These are phyloP conservation scores for Kuraishia cidri DNA, from an alignment of 805 yeast genomes.

Conservation along the genomic window DNA sequence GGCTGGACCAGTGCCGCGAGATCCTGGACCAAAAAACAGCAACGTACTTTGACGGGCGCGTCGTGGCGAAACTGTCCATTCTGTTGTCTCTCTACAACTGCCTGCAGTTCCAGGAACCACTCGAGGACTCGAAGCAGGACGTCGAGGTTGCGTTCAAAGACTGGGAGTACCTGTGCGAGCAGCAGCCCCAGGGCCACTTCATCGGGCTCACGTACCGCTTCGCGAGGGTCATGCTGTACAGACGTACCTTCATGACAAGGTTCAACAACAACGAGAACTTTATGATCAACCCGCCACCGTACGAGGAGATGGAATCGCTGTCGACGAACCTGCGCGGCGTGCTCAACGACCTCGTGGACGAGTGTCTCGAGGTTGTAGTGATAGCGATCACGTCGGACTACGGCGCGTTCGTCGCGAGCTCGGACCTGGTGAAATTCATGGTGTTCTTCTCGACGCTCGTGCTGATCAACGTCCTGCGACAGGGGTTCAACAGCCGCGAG, in stretches of 20 bases:
- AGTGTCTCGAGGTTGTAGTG: constrained; percentile 5
- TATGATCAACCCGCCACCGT: background rate
- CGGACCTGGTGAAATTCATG: constrained; percentile 7
- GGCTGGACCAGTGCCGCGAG: constrained; percentile 50
- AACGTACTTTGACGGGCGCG: constrained; percentile 65
- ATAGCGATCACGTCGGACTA: constrained; percentile 2
- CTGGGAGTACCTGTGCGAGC: constrained; percentile 17
- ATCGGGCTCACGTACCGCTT: constrained; percentile 11
- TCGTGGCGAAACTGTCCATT: constrained; percentile 63
- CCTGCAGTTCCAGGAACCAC: constrained; percentile 28
- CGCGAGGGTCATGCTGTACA: constrained; percentile 13
- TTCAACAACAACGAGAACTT: constrained; percentile 3
- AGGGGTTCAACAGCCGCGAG: no score
- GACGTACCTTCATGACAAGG: constrained; percentile 11
- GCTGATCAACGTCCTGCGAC: constrained; percentile 4
- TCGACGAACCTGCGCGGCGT: background rate
- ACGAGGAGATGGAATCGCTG: background rate
- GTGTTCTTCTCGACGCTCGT: constrained; percentile 6
- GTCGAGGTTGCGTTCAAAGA: constrained; percentile 12
- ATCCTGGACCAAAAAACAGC: constrained; percentile 51
- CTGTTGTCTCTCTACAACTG: constrained; percentile 51
- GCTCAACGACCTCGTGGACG: constrained; percentile 2
- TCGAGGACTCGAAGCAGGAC: constrained; percentile 12
- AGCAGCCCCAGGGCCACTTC: constrained; percentile 8
- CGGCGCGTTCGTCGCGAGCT: constrained; percentile 3